Evolutionary conservation across 2,329 filamentous ascomycete genomes (phyloP).

Genomic region (Lachnellula arida): DNA sequence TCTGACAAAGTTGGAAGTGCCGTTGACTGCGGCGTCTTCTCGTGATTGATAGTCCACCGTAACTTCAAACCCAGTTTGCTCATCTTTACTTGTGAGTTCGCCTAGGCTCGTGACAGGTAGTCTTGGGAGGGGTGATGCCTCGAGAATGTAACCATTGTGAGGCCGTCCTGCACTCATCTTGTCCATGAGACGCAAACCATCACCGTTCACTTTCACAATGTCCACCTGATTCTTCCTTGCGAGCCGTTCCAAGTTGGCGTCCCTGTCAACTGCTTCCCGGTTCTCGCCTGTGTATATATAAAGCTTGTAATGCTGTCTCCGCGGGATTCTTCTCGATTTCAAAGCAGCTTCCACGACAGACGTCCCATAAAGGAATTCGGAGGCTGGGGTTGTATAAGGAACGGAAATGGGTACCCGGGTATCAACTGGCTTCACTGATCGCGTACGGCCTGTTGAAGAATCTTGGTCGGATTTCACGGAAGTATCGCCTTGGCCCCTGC

Average conservation of each 20-base stretch:
- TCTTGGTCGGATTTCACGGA: not conserved
- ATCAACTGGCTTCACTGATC: constrained; percentile 6
- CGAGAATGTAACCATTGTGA: constrained; percentile 86
- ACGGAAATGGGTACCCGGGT: constrained; percentile 37
- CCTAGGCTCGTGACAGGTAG: constrained; percentile 58
- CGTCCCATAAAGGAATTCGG: constrained; percentile 85
- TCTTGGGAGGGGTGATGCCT: constrained; percentile 77
- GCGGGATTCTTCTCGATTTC: constrained; percentile 44
- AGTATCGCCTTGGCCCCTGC: not conserved
- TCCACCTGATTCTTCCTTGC: constrained; percentile 47
- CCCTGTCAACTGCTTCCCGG: constrained; percentile 44
- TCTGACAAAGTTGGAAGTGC: constrained; percentile 49
- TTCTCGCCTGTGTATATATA: constrained; percentile 66
- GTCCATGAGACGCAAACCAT: constrained; percentile 67
- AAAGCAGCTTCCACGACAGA: constrained; percentile 79
- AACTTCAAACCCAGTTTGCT: constrained; percentile 51
- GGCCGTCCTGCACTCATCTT: constrained; percentile 78
- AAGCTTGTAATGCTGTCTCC: constrained; percentile 75
- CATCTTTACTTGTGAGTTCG: constrained; percentile 18
- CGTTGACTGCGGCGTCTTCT: constrained; percentile 73
- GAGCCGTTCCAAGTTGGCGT: constrained; percentile 40
- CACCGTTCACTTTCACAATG: constrained; percentile 53
- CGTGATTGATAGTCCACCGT: constrained; percentile 61
- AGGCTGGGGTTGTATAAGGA: constrained; percentile 77
- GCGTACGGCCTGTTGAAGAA: not conserved